Conservation (phyloP, 176 grass and related monocot species). For the Puccinellia tenuiflora region DNA sequence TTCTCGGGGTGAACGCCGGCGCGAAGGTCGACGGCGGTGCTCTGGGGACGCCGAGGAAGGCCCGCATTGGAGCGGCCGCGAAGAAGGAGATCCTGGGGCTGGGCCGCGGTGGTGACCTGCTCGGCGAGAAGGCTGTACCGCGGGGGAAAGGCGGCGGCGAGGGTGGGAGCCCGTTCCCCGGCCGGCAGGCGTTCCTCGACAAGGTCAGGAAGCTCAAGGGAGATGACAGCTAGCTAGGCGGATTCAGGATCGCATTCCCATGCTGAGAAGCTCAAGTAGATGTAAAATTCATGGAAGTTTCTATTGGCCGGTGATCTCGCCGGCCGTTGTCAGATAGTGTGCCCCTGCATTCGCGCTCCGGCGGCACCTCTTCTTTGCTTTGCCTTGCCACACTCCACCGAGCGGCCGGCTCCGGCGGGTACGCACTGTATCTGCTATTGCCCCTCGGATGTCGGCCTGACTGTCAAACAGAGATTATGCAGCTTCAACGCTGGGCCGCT, state of each 20-base stretch:
- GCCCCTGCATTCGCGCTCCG: too few species aligned
- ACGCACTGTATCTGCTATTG: too few species aligned
- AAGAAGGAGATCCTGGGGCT: constrained; percentile 31
- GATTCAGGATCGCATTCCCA: background rate
- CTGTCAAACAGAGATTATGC: too few species aligned
- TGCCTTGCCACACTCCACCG: too few species aligned
- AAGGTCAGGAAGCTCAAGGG: constrained; percentile 40
- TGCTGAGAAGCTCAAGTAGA: background rate
- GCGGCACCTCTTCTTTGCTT: too few species aligned
- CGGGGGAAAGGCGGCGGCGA: background rate
- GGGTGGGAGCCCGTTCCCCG: constrained; percentile 34
- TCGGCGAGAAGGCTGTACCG: background rate
- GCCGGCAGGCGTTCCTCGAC: constrained; percentile 39
- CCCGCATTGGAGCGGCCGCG: background rate
- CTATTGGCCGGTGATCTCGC: too few species aligned
- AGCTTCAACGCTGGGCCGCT: too few species aligned
- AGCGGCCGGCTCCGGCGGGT: too few species aligned
- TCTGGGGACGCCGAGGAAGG: background rate
- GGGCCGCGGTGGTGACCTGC: background rate
- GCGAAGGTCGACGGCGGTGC: too few species aligned
- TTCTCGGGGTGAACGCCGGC: constrained; percentile 31
- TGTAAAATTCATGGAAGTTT: background rate
- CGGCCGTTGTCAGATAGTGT: too few species aligned
- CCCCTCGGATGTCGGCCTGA: too few species aligned
- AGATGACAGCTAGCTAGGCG: background rate